Base-by-base conservation (phyloP, 129 eudicot genomes). In the Tagetes patula region DNA sequence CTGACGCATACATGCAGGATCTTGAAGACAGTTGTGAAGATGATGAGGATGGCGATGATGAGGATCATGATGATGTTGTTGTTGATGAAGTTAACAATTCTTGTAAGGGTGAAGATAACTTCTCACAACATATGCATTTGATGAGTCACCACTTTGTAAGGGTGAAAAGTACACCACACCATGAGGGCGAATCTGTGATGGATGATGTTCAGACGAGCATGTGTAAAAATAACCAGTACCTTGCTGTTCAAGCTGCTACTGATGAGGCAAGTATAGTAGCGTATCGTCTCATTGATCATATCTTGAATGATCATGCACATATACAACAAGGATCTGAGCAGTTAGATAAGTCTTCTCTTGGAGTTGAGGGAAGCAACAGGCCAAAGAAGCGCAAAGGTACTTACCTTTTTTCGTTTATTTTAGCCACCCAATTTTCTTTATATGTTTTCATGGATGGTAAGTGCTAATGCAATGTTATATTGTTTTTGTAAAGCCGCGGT, bases 231-330 rank as follows among this genome's bases (percentile, higher is more conserved):
- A 59, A 65, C 63, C 12, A 8, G 45, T 89, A 85, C 72, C 85
- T 89, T 69, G 81, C 70, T 54, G 71, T 89, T 64, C 98, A 92
- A 79, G 84, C 76, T 80, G 96, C 87, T 70, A 77, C 95, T 85
- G 98, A 89, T 38, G 74, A 76, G 38, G 84, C 89, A 43, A 89
- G 96, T 79, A 65, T 85, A 81, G 81, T 79, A 62, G 91, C 87
- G 2, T 87, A 85, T 80, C 68, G 75, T 71, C 72, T 85, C 39
- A 77, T 89, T 73, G 98, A 96, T 45, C 56, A 61, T 70, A 38
- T 87, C 75, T 75, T 89, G 86, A 67, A 71, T 56, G 78, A 78
- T 55, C 83, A 89, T 71, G 91, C 89, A n/a, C 77, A 81, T 52
- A 67, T 38, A 27, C 34, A 54, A 9, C 84, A 85, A 52, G 86